Percentiles rank a stretch among this genome's conserved stretches.
Conservation (phyloP, 2,329 filamentous ascomycete genomes). For the Phaeophleospora eucalypticola region DNA sequence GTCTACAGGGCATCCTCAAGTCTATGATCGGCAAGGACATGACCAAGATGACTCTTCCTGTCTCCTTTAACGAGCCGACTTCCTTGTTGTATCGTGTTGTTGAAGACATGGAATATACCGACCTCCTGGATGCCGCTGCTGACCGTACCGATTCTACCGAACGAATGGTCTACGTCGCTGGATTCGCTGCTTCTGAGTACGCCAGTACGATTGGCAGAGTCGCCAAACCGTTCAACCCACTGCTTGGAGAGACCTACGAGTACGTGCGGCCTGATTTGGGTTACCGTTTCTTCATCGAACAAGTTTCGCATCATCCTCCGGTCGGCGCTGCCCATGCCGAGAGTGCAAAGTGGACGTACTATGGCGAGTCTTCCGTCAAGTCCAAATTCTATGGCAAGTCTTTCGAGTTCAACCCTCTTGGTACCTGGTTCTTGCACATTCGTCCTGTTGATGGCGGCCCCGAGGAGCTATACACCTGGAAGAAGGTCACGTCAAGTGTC, state of each 20-base stretch:
- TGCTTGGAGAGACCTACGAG: constrained; percentile 94
- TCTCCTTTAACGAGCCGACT: constrained; percentile 98
- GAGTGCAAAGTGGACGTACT: constrained; percentile 92
- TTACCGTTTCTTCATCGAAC: constrained; percentile 97
- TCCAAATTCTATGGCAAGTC: constrained; percentile 98
- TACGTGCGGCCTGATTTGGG: constrained; percentile 94
- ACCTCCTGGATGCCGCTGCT: constrained; percentile 83
- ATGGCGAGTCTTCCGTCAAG: constrained; percentile 86
- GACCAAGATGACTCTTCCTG: constrained; percentile 98
- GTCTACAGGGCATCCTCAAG: constrained; percentile 77
- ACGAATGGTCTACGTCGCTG: constrained; percentile 87
- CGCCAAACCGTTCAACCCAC: constrained; percentile 95
- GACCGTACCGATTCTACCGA: constrained; percentile 84
- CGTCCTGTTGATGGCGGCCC: constrained; percentile 66
- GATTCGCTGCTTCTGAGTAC: constrained; percentile 94
- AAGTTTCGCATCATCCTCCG: constrained; percentile 95
- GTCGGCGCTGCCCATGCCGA: constrained; percentile 92
- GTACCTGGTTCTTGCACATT: constrained; percentile 92
- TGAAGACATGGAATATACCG: constrained; percentile 97
- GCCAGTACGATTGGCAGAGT: constrained; percentile 95
- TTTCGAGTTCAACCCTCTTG: constrained; percentile 93
- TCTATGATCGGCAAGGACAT: constrained; percentile 99
- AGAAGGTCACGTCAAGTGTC: constrained; percentile 97
- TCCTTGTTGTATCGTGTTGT: constrained; percentile 90
- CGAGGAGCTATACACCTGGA: constrained; percentile 90